Percentiles rank a stretch among this genome's conserved stretches.
phyloP scores from a whole-genome alignment of 1,139 yeast species.

The Yamadazyma jaroonii region DNA sequence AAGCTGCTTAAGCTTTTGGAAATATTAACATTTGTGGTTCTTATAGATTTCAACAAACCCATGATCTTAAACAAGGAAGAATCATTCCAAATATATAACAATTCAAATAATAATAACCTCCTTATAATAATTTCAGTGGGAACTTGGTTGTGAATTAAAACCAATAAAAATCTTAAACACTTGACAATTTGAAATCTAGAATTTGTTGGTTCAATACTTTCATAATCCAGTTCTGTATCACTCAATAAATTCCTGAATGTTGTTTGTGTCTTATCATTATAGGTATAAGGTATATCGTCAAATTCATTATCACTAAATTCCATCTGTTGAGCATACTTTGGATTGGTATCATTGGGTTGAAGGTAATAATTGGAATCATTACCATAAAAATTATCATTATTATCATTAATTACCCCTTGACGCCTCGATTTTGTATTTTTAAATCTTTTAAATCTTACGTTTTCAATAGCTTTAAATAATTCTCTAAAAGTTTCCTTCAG shows the following conservation, averaged over 20 bases:
- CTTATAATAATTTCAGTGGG: conserved; percentile 25
- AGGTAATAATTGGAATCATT: conserved; percentile 7
- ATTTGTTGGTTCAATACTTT: not conserved
- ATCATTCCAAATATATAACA: conserved; percentile 17
- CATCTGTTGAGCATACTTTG: conserved; percentile 21
- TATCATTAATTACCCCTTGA: conserved; percentile 4
- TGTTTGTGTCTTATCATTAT: conserved; percentile 5
- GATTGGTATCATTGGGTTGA: conserved; percentile 3
- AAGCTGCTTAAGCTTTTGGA: conserved; percentile 13
- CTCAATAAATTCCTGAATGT: conserved; percentile 11
- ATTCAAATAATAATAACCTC: conserved; percentile 24
- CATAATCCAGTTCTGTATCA: conserved; percentile 20
- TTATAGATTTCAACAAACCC: conserved; percentile 14
- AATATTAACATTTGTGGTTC: conserved; percentile 11
- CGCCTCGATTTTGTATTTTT: not conserved
- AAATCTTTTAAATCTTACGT: not conserved
- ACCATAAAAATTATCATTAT: conserved; percentile 10
- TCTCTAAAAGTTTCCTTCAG: not conserved
- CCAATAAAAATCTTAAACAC: conserved; percentile 11
- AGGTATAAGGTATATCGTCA: conserved; percentile 18
- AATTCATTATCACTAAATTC: conserved; percentile 33
- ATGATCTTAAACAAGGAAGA: conserved; percentile 13
- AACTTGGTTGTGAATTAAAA: conserved; percentile 21
- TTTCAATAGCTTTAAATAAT: conserved; percentile 1
- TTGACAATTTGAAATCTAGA: conserved; percentile 8